phyloP scores from a whole-genome alignment of 139 green algal species.

The Gonium pectorale region DNA sequence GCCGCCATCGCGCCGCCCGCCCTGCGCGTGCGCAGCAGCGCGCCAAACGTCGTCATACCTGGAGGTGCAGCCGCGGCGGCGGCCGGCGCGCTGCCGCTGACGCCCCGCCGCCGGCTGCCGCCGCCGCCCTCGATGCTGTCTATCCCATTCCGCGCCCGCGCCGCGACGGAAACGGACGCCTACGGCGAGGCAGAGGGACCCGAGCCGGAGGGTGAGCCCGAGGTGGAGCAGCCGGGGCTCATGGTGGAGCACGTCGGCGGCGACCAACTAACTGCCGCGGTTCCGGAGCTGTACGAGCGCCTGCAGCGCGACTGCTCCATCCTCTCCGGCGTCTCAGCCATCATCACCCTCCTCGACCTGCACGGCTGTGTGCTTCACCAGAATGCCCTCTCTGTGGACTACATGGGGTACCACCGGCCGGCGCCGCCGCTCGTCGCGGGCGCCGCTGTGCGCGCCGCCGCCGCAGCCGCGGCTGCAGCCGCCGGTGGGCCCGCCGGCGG shows the following conservation, averaged over 20 bases:
- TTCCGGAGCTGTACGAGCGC: slow-evolving; percentile 2
- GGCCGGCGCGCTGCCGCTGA: background rate
- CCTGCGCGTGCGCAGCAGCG: background rate
- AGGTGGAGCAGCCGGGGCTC: slow-evolving; percentile 4
- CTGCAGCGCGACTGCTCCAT: slow-evolving; percentile 43
- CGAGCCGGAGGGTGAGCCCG: background rate
- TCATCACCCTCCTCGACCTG: slow-evolving; percentile 34
- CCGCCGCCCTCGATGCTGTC: background rate
- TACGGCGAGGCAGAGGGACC: background rate
- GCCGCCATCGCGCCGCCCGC: background rate
- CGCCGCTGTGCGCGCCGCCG: no score
- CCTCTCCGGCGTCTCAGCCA: slow-evolving; percentile 19
- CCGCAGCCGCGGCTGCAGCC: no score
- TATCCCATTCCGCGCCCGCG: no score
- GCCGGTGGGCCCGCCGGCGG: no score
- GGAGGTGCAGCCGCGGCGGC: background rate
- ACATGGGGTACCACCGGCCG: slow-evolving; percentile 20
- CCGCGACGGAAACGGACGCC: no score
- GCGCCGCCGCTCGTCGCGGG: background rate
- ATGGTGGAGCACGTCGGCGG: slow-evolving; percentile 23
- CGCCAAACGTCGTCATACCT: background rate
- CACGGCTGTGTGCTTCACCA: slow-evolving; percentile 11
- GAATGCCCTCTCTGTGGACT: slow-evolving; percentile 14
- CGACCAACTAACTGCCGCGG: background rate
- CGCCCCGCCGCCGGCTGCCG: background rate